A percentile compares a stretch with the other conserved stretches of the same genome.
Conservation (phyloP, 2,329 filamentous ascomycete species). For the Metarhizium brunneum region DNA sequence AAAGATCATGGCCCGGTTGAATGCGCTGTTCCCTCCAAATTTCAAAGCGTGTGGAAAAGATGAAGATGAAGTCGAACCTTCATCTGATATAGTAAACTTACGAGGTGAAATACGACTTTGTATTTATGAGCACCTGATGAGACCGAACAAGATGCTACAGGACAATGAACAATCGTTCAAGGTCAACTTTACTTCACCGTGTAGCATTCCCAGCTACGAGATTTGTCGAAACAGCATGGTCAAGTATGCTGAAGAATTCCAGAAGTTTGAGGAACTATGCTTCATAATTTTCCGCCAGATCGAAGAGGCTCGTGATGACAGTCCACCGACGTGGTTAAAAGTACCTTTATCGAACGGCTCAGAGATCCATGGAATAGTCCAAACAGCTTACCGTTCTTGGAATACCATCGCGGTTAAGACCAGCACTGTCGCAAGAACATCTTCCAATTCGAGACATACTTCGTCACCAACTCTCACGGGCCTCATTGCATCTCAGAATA, state of each 20-base stretch:
- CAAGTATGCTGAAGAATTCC: slow-evolving; percentile 23
- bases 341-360: slow-evolving; percentile 7
- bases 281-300: slow-evolving; percentile 14
- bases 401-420: not conserved
- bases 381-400: too few relatives aligned
- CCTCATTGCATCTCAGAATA: slow-evolving; percentile 7
- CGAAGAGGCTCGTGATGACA: slow-evolving; percentile 2
- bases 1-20: slow-evolving; percentile 24
- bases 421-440: slow-evolving; percentile 1
- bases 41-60: slow-evolving; percentile 7
- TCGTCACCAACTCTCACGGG: not conserved
- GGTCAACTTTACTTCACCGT: slow-evolving; percentile 24
- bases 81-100: slow-evolving; percentile 20
- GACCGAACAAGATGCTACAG: slow-evolving; percentile 11
- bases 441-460: slow-evolving; percentile 3
- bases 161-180: slow-evolving; percentile 15
- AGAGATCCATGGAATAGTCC: not conserved
- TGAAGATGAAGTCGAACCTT: slow-evolving; percentile 15
- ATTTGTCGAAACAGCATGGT: slow-evolving; percentile 18
- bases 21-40: slow-evolving; percentile 24
- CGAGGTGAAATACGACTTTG: slow-evolving; percentile 26
- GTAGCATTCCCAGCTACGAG: slow-evolving; percentile 20
- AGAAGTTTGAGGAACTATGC: slow-evolving; percentile 24
- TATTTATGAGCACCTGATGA: slow-evolving; percentile 25
- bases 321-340: slow-evolving; percentile 7